Percentiles rank a stretch among this genome's conserved stretches.
Conservation (phyloP, 768 basidiomycete genomes). For the Boletus coccyginus region DNA sequence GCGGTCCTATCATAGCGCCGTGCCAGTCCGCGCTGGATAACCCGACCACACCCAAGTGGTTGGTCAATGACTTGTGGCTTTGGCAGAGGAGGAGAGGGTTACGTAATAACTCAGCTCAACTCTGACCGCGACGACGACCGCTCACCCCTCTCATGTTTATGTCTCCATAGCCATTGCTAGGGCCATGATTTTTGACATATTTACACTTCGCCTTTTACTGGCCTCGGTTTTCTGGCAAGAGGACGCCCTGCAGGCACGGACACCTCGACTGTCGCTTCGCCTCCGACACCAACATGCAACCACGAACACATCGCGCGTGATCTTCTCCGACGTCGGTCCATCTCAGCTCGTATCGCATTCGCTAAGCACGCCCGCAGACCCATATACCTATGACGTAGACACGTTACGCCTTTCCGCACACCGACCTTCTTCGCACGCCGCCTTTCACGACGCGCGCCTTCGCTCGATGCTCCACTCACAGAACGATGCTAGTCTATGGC, state of each 20-base stretch:
- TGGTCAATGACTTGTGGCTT: neutral
- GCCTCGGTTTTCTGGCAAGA: slow-evolving; percentile 40
- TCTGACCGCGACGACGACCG: neutral
- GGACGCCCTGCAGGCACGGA: slow-evolving; percentile 27
- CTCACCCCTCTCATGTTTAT: neutral
- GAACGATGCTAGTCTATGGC: slow-evolving; percentile 53
- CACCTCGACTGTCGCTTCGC: slow-evolving; percentile 48
- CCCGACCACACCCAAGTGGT: neutral
- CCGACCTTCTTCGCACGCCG: slow-evolving; percentile 43
- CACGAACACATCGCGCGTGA: slow-evolving; percentile 48
- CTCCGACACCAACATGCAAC: slow-evolving; percentile 66
- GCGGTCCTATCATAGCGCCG: too few relatives aligned
- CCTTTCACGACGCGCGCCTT: slow-evolving; percentile 34
- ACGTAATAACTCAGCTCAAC: neutral
- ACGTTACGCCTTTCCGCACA: slow-evolving; percentile 41
- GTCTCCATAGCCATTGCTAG: neutral
- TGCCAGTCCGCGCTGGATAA: neutral
- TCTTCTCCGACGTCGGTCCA: slow-evolving; percentile 54
- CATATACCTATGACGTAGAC: slow-evolving; percentile 41
- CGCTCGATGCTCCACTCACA: slow-evolving; percentile 39
- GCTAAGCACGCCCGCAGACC: slow-evolving; percentile 19
- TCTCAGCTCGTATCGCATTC: slow-evolving; percentile 30
- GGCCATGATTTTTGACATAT: slow-evolving; percentile 21
- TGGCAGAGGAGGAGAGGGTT: slow-evolving; percentile 4
- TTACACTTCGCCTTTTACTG: slow-evolving; percentile 41